Evolutionary conservation across 768 basidiomycete genomes (phyloP).

Genomic region (Rhodotorula sphaerocarpa): DNA sequence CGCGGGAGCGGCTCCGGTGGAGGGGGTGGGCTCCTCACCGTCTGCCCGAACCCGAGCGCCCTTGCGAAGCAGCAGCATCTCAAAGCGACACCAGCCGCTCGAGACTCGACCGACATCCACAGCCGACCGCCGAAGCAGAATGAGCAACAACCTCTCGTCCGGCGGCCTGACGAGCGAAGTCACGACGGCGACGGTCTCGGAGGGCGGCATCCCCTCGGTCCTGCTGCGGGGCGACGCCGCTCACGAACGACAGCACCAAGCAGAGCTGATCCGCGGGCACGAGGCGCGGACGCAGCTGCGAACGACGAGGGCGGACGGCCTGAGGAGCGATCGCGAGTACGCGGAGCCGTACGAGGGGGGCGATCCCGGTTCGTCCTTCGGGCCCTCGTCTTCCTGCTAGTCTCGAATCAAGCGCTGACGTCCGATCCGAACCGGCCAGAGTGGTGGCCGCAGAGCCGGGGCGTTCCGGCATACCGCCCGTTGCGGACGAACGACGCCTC

Average conservation of each 20-base stretch:
- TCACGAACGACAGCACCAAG: not conserved
- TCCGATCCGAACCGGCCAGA: not conserved
- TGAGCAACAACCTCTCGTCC: not conserved
- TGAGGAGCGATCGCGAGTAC: not conserved
- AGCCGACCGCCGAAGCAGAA: too few species aligned
- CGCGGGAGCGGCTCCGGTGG: not conserved
- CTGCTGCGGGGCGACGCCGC: not conserved
- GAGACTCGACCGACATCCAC: too few species aligned
- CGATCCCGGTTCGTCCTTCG: not conserved
- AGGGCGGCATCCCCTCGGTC: not conserved
- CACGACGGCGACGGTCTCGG: not conserved
- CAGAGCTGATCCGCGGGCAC: not conserved
- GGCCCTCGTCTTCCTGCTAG: too few species aligned
- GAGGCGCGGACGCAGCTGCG: not conserved
- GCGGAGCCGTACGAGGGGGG: not conserved
- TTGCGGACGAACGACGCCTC: not conserved
- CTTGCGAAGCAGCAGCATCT: too few species aligned
- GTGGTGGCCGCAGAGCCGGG: not conserved
- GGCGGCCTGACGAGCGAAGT: not conserved
- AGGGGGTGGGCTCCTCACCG: too few species aligned
- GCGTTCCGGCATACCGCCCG: slow-evolving; percentile 2
- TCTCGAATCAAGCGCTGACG: not conserved
- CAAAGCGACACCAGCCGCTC: too few species aligned
- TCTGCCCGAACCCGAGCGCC: too few species aligned
- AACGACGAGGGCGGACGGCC: not conserved